Evolutionary conservation across 495 filamentous ascomycete species (phyloP), one percentile per base, ranked within the genome.

Genomic region (Penicillium robsamsonii): DNA sequence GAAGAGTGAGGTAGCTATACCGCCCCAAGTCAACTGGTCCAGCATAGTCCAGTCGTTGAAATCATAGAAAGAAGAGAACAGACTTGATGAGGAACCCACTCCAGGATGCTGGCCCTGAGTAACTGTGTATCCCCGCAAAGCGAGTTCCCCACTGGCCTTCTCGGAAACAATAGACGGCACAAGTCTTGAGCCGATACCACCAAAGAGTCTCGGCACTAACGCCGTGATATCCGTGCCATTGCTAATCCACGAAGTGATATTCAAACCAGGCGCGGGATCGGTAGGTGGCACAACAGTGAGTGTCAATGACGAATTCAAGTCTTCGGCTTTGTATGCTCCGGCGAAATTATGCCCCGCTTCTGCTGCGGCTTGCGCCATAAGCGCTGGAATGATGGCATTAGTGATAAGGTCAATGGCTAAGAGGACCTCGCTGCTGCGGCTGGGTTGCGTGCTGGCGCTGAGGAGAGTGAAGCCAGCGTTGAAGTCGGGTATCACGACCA

Each of bases 161-260:
- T 55, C 29, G 38, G 65, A 55, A 1, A 37, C 18, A 33, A 69
- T 65, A 11, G 69, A 62, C n/a, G 72, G 71, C 25, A 69, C 51
- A n/a, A 74, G 58, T 37, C 71, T 35, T 46, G 53, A 22, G 29
- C 47, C 22, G 7, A 40, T 3, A 40, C 41, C 25, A 20, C 44
- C 25, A 6, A 73, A 61, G 0, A 65, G 62, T 15, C 68, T 54
- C 48, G 65, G 61, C 22, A 75, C 50, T 47, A 79, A 63, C 49
- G 77, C 67, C 5, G 37, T 56, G 24, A 57, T 27, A 30, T 61
- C 59, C n/a, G 75, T 80, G 24, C 77, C 70, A 58, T 83, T 81
- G 63, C 70, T 76, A 42, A 81, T 67, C 77, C 78, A 84, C 24
- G 64, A 52, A 1, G 64, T 58, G 22, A 84, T 65, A 11, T 66